Evolutionary conservation across 441 rosid genomes (phyloP).

Genomic region (Aleurites moluccanus): DNA sequence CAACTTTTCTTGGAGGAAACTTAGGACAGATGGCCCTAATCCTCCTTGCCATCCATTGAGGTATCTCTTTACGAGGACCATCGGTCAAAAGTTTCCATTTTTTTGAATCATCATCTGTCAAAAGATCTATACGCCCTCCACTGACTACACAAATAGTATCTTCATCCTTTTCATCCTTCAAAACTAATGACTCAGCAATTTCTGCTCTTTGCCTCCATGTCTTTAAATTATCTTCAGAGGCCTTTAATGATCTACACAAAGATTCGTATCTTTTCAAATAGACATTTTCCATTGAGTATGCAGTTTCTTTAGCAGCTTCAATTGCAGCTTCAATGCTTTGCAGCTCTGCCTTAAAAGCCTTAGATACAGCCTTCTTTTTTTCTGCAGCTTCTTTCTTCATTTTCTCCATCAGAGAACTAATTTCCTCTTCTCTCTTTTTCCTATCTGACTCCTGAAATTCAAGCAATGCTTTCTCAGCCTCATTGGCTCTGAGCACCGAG

Average conservation of each 20-base stretch:
- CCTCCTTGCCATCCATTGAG: conserved; percentile 56
- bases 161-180: conserved; percentile 34
- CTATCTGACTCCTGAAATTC: conserved; percentile 45
- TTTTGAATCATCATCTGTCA: conserved; percentile 46
- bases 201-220: conserved; percentile 51
- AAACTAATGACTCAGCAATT: conserved; percentile 39
- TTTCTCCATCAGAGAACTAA: conserved; percentile 40
- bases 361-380: conserved; percentile 29
- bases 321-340: conserved; percentile 43
- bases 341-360: conserved; percentile 43
- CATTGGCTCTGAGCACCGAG: conserved; percentile 39
- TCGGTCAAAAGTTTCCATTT: conserved; percentile 54
- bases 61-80: conserved; percentile 52
- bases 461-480: conserved; percentile 43
- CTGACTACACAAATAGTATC: conserved; percentile 34
- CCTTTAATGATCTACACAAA: conserved; percentile 42
- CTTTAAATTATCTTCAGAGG: conserved; percentile 43
- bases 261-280: conserved; percentile 44
- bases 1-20: conserved; percentile 46
- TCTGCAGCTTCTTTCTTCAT: conserved; percentile 39
- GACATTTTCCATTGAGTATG: conserved; percentile 35
- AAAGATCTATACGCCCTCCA: conserved; percentile 53
- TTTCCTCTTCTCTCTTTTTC: conserved; percentile 35
- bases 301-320: conserved; percentile 43
- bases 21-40: conserved; percentile 38